These are phyloP conservation scores for Venturia pyrina DNA, from an alignment of 2,329 filamentous ascomycete species.

Conservation along the genomic window DNA sequence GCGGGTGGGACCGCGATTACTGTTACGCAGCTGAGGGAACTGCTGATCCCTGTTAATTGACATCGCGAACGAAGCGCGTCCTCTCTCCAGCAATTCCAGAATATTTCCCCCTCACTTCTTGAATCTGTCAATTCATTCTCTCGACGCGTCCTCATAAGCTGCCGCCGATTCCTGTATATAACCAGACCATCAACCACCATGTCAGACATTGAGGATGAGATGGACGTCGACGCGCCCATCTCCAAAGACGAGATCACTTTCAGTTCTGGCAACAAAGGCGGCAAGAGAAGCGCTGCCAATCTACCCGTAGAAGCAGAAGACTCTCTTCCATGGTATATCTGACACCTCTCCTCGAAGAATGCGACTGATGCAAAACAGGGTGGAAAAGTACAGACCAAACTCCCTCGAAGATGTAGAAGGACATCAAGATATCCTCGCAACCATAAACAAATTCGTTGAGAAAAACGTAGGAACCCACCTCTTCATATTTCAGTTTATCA, in stretches of 20 bases:
- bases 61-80: conserved; percentile 11
- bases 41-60: not conserved
- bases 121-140: not conserved
- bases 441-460: conserved; percentile 96
- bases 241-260: conserved; percentile 51
- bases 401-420: conserved; percentile 88
- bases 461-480: conserved; percentile 51
- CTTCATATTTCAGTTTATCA: not conserved
- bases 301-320: conserved; percentile 90
- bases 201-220: conserved; percentile 52
- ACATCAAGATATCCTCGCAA: conserved; percentile 93
- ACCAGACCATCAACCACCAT: conserved; percentile 23
- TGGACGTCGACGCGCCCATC: conserved; percentile 54
- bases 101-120: not conserved
- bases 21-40: not conserved
- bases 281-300: conserved; percentile 87
- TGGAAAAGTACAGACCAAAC: conserved; percentile 91
- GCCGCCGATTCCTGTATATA: not conserved
- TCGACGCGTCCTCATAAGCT: not conserved
- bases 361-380: conserved; percentile 43
- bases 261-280: conserved; percentile 60
- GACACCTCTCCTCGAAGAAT: not conserved
- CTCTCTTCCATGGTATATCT: conserved; percentile 71
- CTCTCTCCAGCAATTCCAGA: conserved; percentile 7
- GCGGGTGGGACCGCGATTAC: not conserved